Evolutionary conservation across 345 rosid species (phyloP).

Genomic region (Chamaenerion angustifolium): DNA sequence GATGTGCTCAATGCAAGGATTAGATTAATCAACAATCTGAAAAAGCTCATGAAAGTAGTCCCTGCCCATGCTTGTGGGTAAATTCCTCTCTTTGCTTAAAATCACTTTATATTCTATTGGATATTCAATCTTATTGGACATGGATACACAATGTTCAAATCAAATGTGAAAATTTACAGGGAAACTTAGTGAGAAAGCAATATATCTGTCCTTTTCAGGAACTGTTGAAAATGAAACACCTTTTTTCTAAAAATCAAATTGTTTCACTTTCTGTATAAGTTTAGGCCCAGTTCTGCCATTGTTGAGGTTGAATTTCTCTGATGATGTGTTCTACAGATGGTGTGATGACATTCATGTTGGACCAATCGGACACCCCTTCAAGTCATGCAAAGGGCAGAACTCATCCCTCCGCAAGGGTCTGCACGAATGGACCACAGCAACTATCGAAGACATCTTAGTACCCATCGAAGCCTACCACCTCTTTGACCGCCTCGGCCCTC

Average conservation of each 20-base stretch:
- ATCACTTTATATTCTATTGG: neutral
- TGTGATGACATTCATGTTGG: constrained; percentile 94
- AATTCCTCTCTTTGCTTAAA: constrained; percentile 11
- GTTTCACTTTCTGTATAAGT: no score
- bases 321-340: constrained; percentile 33
- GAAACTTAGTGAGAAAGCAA: no score
- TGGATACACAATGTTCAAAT: no score
- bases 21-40: constrained; percentile 65
- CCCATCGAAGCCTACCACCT: constrained; percentile 79
- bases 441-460: constrained; percentile 50
- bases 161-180: no score
- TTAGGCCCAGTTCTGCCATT: no score
- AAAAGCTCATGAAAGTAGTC: constrained; percentile 61
- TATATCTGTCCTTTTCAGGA: no score
- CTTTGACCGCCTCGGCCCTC: constrained; percentile 60
- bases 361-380: constrained; percentile 78
- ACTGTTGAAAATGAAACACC: no score
- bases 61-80: constrained; percentile 89
- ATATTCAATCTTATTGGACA: no score
- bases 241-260: no score
- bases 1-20: constrained; percentile 57
- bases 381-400: constrained; percentile 65
- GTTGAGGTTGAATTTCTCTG: neutral
- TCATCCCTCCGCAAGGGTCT: constrained; percentile 59
- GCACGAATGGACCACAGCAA: constrained; percentile 69